Conservation (phyloP, 208 protist species). For the Polymyxa betae region DNA sequence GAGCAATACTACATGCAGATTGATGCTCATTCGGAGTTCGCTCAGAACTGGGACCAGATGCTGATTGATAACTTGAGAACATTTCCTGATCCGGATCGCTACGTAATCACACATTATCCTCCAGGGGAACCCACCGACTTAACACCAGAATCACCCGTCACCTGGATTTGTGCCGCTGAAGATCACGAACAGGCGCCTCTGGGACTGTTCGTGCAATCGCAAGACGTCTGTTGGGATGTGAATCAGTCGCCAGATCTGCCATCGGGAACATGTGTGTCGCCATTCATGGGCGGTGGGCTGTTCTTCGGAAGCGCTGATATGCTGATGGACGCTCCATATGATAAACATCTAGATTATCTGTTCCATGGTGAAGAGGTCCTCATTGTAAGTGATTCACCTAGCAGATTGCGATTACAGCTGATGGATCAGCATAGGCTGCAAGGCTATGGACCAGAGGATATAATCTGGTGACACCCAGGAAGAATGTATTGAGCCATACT, state of each 20-base stretch:
- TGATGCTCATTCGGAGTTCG: neutral
- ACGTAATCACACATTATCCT: neutral
- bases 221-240: neutral
- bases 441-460: neutral
- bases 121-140: neutral
- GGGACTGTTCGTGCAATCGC: neutral
- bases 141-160: neutral
- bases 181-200: neutral
- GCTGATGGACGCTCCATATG: neutral
- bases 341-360: neutral
- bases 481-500: neutral
- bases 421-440: neutral
- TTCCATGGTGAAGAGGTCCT: constrained; percentile 15
- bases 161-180: neutral
- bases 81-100: neutral
- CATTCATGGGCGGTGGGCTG: constrained; percentile 12
- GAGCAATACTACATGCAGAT: constrained; percentile 17
- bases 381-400: neutral
- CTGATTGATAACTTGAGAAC: neutral
- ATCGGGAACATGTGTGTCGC: neutral
- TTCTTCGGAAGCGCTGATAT: neutral
- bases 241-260: neutral
- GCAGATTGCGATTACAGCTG: neutral
- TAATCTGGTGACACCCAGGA: neutral
- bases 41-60: neutral